Conservation (phyloP, 768 basidiomycete species). For the Amanita exitialis region DNA sequence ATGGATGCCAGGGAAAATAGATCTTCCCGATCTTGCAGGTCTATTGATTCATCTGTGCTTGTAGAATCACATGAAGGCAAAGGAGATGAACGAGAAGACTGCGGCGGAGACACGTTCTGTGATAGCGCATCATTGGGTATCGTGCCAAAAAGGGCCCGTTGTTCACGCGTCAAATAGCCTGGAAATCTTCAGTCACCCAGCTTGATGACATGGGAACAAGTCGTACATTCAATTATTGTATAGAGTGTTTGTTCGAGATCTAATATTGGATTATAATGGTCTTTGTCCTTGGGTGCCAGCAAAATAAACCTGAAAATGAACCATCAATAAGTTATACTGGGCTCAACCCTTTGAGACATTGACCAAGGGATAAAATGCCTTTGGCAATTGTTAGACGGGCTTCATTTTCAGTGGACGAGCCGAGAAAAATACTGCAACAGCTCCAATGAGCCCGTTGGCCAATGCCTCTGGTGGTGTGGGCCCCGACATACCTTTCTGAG, state of each 20-base stretch:
- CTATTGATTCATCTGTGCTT: conserved; percentile 17
- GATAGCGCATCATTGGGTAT: conserved; percentile 41
- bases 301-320: conserved; percentile 50
- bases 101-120: conserved; percentile 27
- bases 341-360: conserved; percentile 7
- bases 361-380: conserved; percentile 5
- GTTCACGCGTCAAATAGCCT: conserved; percentile 62
- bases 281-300: conserved; percentile 72
- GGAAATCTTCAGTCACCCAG: conserved; percentile 8
- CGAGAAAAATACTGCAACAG: conserved; percentile 4
- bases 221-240: conserved; percentile 62
- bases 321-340: neutral
- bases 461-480: conserved; percentile 4
- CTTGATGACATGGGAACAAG: neutral
- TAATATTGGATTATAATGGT: conserved; percentile 81
- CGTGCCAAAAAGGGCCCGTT: conserved; percentile 59
- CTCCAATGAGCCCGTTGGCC: conserved; percentile 6
- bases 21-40: conserved; percentile 16
- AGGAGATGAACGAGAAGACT: conserved; percentile 28
- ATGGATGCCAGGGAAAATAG: conserved; percentile 20
- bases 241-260: conserved; percentile 64
- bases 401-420: neutral
- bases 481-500: conserved; percentile 46
- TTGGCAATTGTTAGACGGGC: neutral
- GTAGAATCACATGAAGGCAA: conserved; percentile 21